phyloP scores from a whole-genome alignment of 495 filamentous ascomycete species.

The Tetracladium marchalianum region DNA sequence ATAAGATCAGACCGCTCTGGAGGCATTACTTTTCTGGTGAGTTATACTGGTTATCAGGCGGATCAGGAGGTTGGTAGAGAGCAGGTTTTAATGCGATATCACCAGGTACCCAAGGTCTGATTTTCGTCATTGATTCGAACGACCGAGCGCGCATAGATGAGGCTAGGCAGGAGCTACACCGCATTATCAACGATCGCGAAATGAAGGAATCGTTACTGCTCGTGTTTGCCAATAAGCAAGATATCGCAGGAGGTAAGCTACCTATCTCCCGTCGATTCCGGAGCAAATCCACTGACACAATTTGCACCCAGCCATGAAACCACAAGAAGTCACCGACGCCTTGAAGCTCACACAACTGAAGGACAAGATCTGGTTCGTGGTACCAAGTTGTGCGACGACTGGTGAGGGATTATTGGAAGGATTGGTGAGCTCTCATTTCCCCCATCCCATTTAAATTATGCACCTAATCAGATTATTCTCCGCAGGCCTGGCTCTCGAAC shows the following conservation, averaged over 20 bases:
- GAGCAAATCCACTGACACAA: background rate
- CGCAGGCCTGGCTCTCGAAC: constrained; percentile 79
- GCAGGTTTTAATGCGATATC: constrained; percentile 1
- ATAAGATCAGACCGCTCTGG: constrained; percentile 98
- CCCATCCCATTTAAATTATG: background rate
- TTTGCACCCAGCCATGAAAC: constrained; percentile 59
- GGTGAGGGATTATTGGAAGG: constrained; percentile 94
- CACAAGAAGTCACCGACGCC: constrained; percentile 74
- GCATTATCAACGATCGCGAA: constrained; percentile 94
- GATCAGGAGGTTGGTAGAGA: background rate
- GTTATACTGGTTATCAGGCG: constrained; percentile 17
- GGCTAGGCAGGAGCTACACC: constrained; percentile 78
- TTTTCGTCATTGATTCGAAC: constrained; percentile 93
- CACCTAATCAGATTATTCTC: background rate
- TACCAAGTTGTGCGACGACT: constrained; percentile 88
- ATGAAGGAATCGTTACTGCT: constrained; percentile 94
- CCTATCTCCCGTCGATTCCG: constrained; percentile 1
- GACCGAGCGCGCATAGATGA: constrained; percentile 83
- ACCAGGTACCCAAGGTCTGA: constrained; percentile 84
- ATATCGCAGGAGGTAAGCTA: constrained; percentile 67
- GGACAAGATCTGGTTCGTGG: constrained; percentile 92
- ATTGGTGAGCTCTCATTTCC: constrained; percentile 44
- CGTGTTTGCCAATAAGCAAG: constrained; percentile 98
- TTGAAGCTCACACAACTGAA: constrained; percentile 79
- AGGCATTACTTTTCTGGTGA: constrained; percentile 95